Evolutionary conservation across 768 basidiomycete genomes (phyloP).

Genomic region (Mycena venus): DNA sequence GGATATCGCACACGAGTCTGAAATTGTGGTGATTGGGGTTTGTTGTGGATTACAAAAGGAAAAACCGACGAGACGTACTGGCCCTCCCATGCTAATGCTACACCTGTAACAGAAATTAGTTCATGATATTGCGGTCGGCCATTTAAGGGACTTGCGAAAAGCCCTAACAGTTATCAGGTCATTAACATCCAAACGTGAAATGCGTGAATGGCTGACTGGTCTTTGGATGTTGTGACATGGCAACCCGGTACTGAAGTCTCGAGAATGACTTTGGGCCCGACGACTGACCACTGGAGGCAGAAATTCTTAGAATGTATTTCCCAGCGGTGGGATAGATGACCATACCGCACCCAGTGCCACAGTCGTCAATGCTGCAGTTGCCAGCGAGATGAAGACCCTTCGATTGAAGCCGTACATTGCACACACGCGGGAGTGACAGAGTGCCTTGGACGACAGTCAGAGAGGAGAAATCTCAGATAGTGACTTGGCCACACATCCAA

Average conservation of each 20-base stretch:
- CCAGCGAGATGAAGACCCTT: neutral
- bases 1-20: constrained; percentile 8
- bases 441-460: neutral
- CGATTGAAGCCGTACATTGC: constrained; percentile 11
- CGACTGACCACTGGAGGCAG: neutral
- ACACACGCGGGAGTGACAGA: neutral
- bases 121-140: neutral
- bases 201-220: neutral
- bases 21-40: neutral
- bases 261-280: neutral
- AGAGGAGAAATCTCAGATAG: neutral
- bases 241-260: neutral
- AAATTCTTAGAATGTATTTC: neutral
- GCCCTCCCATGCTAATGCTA: neutral
- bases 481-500: neutral
- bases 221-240: neutral
- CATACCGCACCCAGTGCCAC: neutral
- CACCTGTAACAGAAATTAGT: neutral
- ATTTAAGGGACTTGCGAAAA: neutral
- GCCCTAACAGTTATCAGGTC: neutral
- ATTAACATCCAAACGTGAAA: neutral
- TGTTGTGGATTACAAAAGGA: too few relatives aligned
- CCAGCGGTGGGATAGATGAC: neutral
- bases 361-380: neutral
- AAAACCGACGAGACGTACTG: neutral